A percentile compares a stretch with the other conserved stretches of the same genome.
phyloP scores from a whole-genome alignment of 2,329 filamentous ascomycete genomes.

The Trichoderma atrobrunneum region DNA sequence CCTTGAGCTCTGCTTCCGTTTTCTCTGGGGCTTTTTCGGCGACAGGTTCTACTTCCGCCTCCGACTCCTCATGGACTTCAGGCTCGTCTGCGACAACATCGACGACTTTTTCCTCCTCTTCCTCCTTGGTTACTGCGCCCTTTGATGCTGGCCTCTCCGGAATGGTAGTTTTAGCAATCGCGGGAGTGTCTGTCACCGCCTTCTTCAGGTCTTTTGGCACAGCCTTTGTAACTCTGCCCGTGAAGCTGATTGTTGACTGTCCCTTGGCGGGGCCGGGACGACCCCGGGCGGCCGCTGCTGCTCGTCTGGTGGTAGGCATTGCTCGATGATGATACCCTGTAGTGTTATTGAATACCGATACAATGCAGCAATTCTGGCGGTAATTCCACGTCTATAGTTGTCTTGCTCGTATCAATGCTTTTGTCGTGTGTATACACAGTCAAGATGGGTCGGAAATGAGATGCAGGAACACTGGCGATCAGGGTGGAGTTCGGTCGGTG shows the following conservation, averaged over 20 bases:
- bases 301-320: slow-evolving; percentile 52
- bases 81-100: slow-evolving; percentile 23
- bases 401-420: not conserved
- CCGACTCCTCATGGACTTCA: slow-evolving; percentile 21
- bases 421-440: not conserved
- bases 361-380: not conserved
- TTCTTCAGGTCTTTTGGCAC: slow-evolving; percentile 48
- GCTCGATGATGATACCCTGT: slow-evolving; percentile 20
- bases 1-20: slow-evolving; percentile 53
- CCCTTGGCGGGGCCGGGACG: slow-evolving; percentile 40
- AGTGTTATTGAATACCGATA: not conserved
- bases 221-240: slow-evolving; percentile 55
- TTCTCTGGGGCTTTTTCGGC: slow-evolving; percentile 39
- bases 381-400: not conserved
- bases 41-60: slow-evolving; percentile 25
- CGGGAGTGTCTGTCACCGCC: slow-evolving; percentile 33
- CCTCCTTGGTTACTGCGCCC: slow-evolving; percentile 12
- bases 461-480: not conserved
- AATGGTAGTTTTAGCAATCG: slow-evolving; percentile 36
- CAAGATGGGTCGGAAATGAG: not conserved
- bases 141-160: slow-evolving; percentile 25
- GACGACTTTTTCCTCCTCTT: slow-evolving; percentile 8
- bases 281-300: slow-evolving; percentile 40
- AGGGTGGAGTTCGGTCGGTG: slow-evolving; percentile 2
- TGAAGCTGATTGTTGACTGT: slow-evolving; percentile 58